phyloP scores from a whole-genome alignment of 441 rosid genomes.

The Euphorbia neoarborescens region DNA sequence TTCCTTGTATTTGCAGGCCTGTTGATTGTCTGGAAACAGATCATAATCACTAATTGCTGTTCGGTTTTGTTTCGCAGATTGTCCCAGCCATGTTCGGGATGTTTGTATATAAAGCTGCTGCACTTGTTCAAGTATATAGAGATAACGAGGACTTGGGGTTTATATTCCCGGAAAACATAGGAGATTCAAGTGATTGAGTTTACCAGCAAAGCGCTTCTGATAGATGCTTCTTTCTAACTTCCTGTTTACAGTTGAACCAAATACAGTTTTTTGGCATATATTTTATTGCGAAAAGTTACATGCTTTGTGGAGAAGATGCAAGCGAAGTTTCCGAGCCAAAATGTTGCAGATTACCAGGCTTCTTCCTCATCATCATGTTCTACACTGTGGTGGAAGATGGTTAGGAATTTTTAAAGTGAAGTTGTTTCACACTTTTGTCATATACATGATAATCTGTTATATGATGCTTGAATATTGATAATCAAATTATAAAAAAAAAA shows the following conservation, averaged over 20 bases:
- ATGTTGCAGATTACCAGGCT: background rate
- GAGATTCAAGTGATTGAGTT: constrained; percentile 25
- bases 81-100: constrained; percentile 83
- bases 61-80: constrained; percentile 37
- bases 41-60: too few relatives aligned
- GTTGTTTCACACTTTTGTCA: background rate
- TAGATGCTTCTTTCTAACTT: background rate
- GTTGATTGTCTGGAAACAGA: too few relatives aligned
- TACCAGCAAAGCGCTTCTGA: background rate
- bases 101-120: constrained; percentile 96
- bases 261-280: background rate
- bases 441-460: background rate
- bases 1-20: too few relatives aligned
- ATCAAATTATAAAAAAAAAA: too few relatives aligned
- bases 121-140: constrained; percentile 81
- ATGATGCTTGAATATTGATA: background rate
- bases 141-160: constrained; percentile 72
- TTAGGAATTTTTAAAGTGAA: background rate
- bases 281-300: background rate
- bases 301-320: background rate
- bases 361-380: constrained; percentile 1
- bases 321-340: background rate
- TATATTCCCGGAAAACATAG: constrained; percentile 51
- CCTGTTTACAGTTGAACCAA: background rate
- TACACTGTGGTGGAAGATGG: background rate